Base-by-base conservation (phyloP, 257 asterid species). In the Orobanche coerulescens region DNA sequence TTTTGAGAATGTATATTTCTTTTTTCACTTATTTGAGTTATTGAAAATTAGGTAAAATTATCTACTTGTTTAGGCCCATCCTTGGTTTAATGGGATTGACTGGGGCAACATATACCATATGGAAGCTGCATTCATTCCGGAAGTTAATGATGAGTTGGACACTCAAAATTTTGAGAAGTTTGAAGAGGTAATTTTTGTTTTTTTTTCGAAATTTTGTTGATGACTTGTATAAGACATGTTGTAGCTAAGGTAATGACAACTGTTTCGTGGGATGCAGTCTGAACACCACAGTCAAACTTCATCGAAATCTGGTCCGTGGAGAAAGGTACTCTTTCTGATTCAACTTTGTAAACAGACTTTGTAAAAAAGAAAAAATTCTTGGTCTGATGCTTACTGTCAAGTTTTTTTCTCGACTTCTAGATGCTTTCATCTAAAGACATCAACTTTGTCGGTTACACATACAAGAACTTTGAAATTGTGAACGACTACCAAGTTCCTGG, bases 391-490 rank as follows among this genome's bases (percentile, higher is more conserved):
- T 14, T 52, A 33, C 48, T 61, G 18, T 61, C 59, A 34, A 73
- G 51, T 62, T 68, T 71, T 66, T 65, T 54, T 53, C 61, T 33
- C 64, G 55, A 19, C 37, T 67, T 73, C 54, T 85, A 88, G 94
- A 91, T 88, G 95, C 95, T 91, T 72, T 85, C 98, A 25, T 88
- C 98, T 67, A 88, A 88, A 79, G 98, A 91, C 65, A 78, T 91
- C 72, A 85, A 91, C 79, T 91, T 91, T 80, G 96, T 91, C 7
- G 98, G 98, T 59, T 91, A 91, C 83, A 91, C 98, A 0, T 91
- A 88, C 91, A 91, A 91, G 84, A 91, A 91, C 81, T 91, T 88
- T 64, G 96, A 88, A 73, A 88, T 91, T 31, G 98, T 91, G 79
- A 88, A 88, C 40, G 98, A 91, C 61, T 91, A 88, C 72, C 96